Base-by-base conservation (phyloP, 2,329 filamentous ascomycete genomes). In the Paraconiothyrium sp. region DNA sequence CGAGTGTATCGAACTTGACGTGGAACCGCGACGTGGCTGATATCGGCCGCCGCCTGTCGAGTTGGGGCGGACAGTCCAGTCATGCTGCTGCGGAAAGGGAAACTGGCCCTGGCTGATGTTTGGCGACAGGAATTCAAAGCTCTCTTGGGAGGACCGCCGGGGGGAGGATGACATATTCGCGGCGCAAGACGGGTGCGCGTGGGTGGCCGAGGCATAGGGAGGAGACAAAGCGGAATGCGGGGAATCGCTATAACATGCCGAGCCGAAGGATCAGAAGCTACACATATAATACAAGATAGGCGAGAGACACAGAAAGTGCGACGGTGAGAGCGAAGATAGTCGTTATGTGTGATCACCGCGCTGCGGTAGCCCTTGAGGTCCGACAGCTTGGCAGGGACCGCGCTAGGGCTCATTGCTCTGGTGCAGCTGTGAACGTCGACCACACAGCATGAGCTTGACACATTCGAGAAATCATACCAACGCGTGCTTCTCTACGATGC, bases 1-100 rank as follows among this genome's bases (percentile, higher is more conserved):
- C 35, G 94, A 97, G 75, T 90, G 89, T 69, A 94, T 88, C 24
- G 94, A 97, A 83, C 93, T 97, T 48, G 94, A 90, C 30, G 89
- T 92, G 58, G 95, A 98, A 64, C 89, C 91, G 78, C 93, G 87
- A 75, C 94, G 85, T 51, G 86, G 83, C 59, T 76, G 76, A 70
- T 86, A 85, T 65, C 84, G 72, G 73, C 79, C 65, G 73, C 80
- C 64, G 73, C 80, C 64, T 27, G 77, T 78, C 39, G 84, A 83
- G 59, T 76, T 79, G 64, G 83, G 81, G 61, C 85, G 82, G 70
- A 70, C 72, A 44, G 79, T 71, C 64, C 73, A 75, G 60, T 89
- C 88, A 82, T 87, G 78, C 85, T 87, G 78, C 84, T 86, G 75
- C 8, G 84, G 83, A 84, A 90, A 79, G 76, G 86, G 80, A 83